Conservation (phyloP, 768 basidiomycete species). For the Russula abietina region DNA sequence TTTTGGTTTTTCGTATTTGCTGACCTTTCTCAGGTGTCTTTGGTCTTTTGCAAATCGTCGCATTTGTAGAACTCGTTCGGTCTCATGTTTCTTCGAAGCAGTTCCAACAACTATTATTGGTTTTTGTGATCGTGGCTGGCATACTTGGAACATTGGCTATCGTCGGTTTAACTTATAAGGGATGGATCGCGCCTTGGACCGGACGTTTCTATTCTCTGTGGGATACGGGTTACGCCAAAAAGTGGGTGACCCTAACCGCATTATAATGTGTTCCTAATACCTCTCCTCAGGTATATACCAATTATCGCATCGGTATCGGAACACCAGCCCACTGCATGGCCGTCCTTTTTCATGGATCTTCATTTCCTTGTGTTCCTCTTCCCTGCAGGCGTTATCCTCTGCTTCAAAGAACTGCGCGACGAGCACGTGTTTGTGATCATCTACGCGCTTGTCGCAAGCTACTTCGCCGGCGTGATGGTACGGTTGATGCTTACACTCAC, state of each 20-base stretch:
- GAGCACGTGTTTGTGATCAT: conserved; percentile 99
- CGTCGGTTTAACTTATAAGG: conserved; percentile 79
- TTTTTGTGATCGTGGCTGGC: conserved; percentile 62
- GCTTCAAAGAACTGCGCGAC: conserved; percentile 91
- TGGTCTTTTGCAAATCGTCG: conserved; percentile 91
- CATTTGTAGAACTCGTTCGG: conserved; percentile 85
- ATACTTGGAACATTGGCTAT: conserved; percentile 67
- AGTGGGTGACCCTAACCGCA: conserved; percentile 43
- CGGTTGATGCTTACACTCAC: conserved; percentile 97
- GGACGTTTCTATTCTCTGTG: conserved; percentile 98
- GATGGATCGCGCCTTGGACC: conserved; percentile 99
- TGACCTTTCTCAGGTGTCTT: conserved; percentile 64
- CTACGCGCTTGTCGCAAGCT: conserved; percentile 91
- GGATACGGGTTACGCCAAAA: conserved; percentile 99
- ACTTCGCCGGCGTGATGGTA: conserved; percentile 99
- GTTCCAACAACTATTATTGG: conserved; percentile 76
- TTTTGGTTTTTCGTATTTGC: conserved; percentile 1
- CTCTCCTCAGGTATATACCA: conserved; percentile 66
- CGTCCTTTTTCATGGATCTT: conserved; percentile 99
- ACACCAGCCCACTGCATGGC: conserved; percentile 99
- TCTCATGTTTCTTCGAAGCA: conserved; percentile 88
- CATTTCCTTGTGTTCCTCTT: conserved; percentile 97
- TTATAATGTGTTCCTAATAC: conserved; percentile 15
- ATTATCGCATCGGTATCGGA: conserved; percentile 99
- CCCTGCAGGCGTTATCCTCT: conserved; percentile 91